Conservation (phyloP, 495 filamentous ascomycete species). For the Usnea hakonensis region DNA sequence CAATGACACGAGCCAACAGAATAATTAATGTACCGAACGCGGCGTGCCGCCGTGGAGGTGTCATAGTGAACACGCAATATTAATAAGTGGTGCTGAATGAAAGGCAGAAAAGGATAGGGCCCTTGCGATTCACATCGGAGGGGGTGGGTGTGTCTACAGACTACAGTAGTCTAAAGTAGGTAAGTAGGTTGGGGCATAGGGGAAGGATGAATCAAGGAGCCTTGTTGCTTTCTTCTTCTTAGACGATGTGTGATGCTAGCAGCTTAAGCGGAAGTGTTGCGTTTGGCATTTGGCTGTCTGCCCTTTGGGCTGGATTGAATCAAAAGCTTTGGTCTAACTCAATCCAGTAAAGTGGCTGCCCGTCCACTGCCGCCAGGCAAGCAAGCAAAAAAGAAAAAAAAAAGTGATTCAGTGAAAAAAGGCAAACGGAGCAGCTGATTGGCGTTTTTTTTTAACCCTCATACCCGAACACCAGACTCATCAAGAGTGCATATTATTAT, state of each 20-base stretch:
- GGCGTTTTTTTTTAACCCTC: background rate
- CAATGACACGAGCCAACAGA: slow-evolving; percentile 23
- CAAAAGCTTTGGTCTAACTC: slow-evolving; percentile 6
- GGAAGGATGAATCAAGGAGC: slow-evolving; percentile 15
- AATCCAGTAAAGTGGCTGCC: slow-evolving; percentile 8
- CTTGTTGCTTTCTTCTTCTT: slow-evolving; percentile 15
- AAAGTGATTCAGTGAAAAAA: background rate
- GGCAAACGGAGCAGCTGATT: background rate
- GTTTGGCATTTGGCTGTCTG: background rate
- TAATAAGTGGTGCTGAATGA: slow-evolving; percentile 1
- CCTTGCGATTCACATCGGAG: background rate
- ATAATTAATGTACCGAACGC: slow-evolving; percentile 18
- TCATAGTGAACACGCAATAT: slow-evolving; percentile 5
- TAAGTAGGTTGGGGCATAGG: too few species aligned
- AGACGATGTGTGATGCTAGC: slow-evolving; percentile 4
- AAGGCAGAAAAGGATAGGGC: background rate
- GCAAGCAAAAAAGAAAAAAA: slow-evolving; percentile 7
- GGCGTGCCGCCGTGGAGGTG: slow-evolving; percentile 16
- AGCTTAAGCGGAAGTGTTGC: slow-evolving; percentile 2
- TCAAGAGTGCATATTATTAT: slow-evolving; percentile 4
- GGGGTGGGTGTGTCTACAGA: slow-evolving; percentile 6
- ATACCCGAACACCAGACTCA: background rate
- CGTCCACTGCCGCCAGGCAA: slow-evolving; percentile 14
- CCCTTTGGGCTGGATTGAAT: slow-evolving; percentile 3
- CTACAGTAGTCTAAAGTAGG: slow-evolving; percentile 7